These are phyloP conservation scores for Sclerospora graminicola DNA, from an alignment of 352 stramenopile genomes.

Conservation along the genomic window DNA sequence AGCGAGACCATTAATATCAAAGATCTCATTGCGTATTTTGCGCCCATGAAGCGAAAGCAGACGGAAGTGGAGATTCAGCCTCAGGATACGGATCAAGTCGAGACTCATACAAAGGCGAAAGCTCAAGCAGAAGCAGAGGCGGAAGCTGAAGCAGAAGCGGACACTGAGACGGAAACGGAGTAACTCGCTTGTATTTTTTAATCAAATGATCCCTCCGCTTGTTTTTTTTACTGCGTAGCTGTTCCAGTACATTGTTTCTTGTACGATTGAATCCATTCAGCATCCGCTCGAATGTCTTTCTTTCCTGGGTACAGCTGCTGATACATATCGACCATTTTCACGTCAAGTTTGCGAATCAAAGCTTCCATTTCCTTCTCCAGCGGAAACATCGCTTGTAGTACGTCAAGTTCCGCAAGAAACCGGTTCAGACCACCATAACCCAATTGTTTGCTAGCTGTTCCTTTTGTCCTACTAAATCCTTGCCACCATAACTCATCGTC, in stretches of 20 bases:
- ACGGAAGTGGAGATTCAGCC: too few species aligned
- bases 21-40: constrained; percentile 39
- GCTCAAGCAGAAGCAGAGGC: too few species aligned
- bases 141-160: too few species aligned
- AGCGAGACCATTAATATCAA: constrained; percentile 38
- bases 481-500: constrained; percentile 58
- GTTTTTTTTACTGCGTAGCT: background rate
- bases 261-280: constrained; percentile 21
- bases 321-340: constrained; percentile 40
- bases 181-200: too few species aligned
- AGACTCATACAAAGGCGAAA: too few species aligned
- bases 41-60: constrained; percentile 14
- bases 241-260: constrained; percentile 14
- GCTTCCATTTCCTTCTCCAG: constrained; percentile 25
- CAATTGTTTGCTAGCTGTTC: constrained; percentile 28
- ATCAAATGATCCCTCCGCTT: background rate
- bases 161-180: too few species aligned
- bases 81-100: too few species aligned
- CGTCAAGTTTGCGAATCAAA: constrained; percentile 21
- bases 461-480: constrained; percentile 19
- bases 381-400: constrained; percentile 31
- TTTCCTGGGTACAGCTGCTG: constrained; percentile 45
- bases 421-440: constrained; percentile 56
- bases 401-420: constrained; percentile 53
- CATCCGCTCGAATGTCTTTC: constrained; percentile 23